Percentiles rank a stretch among this genome's conserved stretches.
phyloP scores from a whole-genome alignment of 1,139 yeast species.

The Sugiyamaella sp. region DNA sequence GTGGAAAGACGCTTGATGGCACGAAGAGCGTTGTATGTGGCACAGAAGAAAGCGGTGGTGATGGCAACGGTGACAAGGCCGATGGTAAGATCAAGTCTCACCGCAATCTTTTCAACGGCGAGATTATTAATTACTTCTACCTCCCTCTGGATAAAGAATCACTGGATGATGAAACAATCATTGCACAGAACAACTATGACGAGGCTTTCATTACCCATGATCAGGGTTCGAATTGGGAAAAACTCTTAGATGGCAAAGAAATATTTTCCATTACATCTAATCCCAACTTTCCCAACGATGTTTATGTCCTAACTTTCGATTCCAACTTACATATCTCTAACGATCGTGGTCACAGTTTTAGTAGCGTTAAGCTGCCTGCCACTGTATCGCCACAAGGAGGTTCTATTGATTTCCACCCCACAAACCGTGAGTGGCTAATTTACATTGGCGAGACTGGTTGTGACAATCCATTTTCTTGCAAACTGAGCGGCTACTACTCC shows the following conservation, averaged over 20 bases:
- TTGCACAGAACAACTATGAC: constrained; percentile 58
- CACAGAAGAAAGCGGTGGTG: constrained; percentile 17
- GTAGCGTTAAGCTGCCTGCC: constrained; percentile 53
- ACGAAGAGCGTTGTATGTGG: constrained; percentile 28
- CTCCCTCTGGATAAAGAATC: constrained; percentile 47
- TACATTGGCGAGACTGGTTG: constrained; percentile 71
- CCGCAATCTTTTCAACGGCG: constrained; percentile 38
- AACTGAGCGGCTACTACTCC: constrained; percentile 53
- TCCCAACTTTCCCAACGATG: constrained; percentile 61
- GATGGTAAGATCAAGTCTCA: constrained; percentile 15
- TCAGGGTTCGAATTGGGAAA: constrained; percentile 68
- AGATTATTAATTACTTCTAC: constrained; percentile 59
- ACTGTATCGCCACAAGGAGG: constrained; percentile 44
- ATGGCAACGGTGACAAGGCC: constrained; percentile 11
- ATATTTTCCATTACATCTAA: constrained; percentile 63
- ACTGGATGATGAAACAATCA: constrained; percentile 60
- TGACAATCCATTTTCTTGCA: constrained; percentile 54
- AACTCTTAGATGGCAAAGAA: constrained; percentile 51
- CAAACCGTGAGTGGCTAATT: constrained; percentile 59
- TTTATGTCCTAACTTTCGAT: constrained; percentile 59
- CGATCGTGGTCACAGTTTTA: constrained; percentile 69
- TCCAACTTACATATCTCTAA: constrained; percentile 55
- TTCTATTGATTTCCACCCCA: constrained; percentile 60
- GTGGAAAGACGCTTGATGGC: constrained; percentile 31
- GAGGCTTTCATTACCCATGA: constrained; percentile 69